Base-by-base conservation (phyloP, 345 rosid genomes). In the Noccaea caerulescens region DNA sequence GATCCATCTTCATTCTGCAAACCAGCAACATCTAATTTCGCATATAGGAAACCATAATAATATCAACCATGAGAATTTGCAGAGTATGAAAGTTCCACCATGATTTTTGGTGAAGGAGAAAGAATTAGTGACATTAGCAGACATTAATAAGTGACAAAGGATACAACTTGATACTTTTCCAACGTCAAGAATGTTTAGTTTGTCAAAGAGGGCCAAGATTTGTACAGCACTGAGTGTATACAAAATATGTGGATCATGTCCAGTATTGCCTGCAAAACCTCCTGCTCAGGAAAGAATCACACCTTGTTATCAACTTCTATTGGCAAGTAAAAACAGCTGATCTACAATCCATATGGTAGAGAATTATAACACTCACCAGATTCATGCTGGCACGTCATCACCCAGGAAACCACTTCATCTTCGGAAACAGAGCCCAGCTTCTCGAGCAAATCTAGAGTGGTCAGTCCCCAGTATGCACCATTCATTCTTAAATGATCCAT, bases 1-100 rank as follows among this genome's bases (percentile, higher is more conserved):
- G 99, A 94, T 51, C 99, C 99, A 64, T 94, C 97, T 68, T 87
- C 93, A 63, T 94, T 89, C 79, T 94, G 99, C 78, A 92, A 72
- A 8, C 86, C 84, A 53, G 79, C 77, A 77, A 94, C 37, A 86
- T 89, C 99, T 94, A 66, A 65, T 55, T 53, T 62, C 2, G 54
- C 18, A 39, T 62, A 46, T 69, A 76, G 79, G 71, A 76, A 52
- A 70, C 54, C 61, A 12, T 30, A 18, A 56, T 12, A 56, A 46
- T 45, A 53, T 66, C 66, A 50, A 58, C 4, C 12, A 10, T 4
- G n/a, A 4, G 58, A 62, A 27, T 33, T 27, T 11, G 10, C 54
- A 16, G 6, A 67, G 14, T 6, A 51, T 20, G 56, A 59, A 67
- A 43, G 2, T 8, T 45, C 42, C 56, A 25, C 10, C 3, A 62